Conservation (phyloP, 306 rosid genomes). For the Pterocarpus macrocarpus region DNA sequence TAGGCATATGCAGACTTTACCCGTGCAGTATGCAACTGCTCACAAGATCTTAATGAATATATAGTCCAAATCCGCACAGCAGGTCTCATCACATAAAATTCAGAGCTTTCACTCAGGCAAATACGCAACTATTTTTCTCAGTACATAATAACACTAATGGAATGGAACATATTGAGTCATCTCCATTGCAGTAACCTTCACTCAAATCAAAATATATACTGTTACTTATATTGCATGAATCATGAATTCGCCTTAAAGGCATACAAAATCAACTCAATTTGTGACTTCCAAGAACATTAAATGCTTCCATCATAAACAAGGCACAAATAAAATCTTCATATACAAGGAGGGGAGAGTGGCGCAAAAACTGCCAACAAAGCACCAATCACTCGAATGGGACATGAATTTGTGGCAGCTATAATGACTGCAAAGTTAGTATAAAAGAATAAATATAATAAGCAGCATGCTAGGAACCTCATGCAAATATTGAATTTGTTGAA, state of each 20-base stretch:
- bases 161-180: too few relatives aligned
- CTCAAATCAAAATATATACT: neutral
- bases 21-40: too few relatives aligned
- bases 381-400: constrained; percentile 31
- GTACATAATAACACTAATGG: neutral
- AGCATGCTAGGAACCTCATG: constrained; percentile 36
- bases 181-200: neutral
- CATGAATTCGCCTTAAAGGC: neutral
- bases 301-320: neutral
- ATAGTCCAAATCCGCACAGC: too few relatives aligned
- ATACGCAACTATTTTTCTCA: neutral
- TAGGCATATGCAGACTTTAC: too few relatives aligned
- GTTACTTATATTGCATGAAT: neutral
- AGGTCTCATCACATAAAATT: too few relatives aligned
- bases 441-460: constrained; percentile 43
- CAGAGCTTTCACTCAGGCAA: neutral
- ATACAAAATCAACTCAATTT: constrained; percentile 25
- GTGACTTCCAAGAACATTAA: neutral
- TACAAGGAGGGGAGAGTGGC: constrained; percentile 27
- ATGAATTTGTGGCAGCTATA: constrained; percentile 39
- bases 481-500: constrained; percentile 41
- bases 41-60: too few relatives aligned
- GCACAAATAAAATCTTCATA: constrained; percentile 12
- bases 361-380: neutral
- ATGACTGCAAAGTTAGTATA: constrained; percentile 40